These are phyloP conservation scores for Solanum peruvianum DNA, from an alignment of 257 asterid genomes.

Conservation along the genomic window DNA sequence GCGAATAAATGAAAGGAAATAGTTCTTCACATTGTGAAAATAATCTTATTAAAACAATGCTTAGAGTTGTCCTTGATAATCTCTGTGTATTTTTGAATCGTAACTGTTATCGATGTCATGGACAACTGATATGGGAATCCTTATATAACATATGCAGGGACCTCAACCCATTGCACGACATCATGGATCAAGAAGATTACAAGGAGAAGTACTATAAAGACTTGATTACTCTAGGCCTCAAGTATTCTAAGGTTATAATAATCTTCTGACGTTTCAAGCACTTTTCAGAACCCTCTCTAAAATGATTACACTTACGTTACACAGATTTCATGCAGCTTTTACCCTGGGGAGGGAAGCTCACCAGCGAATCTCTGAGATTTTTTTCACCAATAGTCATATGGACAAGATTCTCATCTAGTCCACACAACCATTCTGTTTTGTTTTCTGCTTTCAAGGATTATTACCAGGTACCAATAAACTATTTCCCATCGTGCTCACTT, in stretches of 20 bases:
- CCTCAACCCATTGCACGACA: slow-evolving; percentile 75
- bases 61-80: not conserved
- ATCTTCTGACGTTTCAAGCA: not conserved
- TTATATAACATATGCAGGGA: slow-evolving; percentile 41
- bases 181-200: slow-evolving; percentile 44
- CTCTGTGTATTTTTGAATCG: not conserved
- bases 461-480: slow-evolving; percentile 39
- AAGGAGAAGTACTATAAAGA: slow-evolving; percentile 61
- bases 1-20: not conserved
- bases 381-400: slow-evolving; percentile 90
- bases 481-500: not conserved
- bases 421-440: slow-evolving; percentile 32
- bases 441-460: slow-evolving; percentile 82
- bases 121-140: not conserved
- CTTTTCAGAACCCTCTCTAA: slow-evolving; percentile 7
- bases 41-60: not conserved
- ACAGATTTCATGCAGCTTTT: slow-evolving; percentile 80
- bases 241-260: slow-evolving; percentile 52
- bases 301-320: slow-evolving; percentile 28
- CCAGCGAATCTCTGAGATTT: slow-evolving; percentile 68
- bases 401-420: slow-evolving; percentile 61
- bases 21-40: too few species aligned
- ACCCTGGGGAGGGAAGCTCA: slow-evolving; percentile 98
- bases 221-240: slow-evolving; percentile 56
- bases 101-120: not conserved